These are phyloP conservation scores for Thermothelomyces thermophilus DNA, from an alignment of 2,329 filamentous ascomycete genomes.

Conservation along the genomic window DNA sequence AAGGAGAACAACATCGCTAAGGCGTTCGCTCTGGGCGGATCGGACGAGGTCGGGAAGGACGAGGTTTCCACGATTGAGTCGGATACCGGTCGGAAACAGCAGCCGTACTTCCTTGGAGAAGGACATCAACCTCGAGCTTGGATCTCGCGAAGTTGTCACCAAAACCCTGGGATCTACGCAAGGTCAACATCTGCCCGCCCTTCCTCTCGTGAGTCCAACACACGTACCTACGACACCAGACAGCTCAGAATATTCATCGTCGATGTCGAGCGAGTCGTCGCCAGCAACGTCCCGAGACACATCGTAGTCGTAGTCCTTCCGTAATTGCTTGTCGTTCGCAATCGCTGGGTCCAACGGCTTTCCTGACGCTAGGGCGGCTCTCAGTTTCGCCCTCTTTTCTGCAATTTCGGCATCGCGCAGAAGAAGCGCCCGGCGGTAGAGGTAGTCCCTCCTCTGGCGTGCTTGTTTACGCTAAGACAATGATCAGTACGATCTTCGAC, in stretches of 20 bases:
- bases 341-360: constrained; percentile 77
- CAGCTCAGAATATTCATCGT: constrained; percentile 85
- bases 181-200: neutral
- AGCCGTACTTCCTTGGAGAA: constrained; percentile 71
- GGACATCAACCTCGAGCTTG: constrained; percentile 73
- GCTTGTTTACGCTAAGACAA: constrained; percentile 58
- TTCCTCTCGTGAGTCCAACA: neutral
- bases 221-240: constrained; percentile 77
- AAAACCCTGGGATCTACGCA: constrained; percentile 59
- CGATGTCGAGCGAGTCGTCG: constrained; percentile 66
- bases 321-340: constrained; percentile 76
- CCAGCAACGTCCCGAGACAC: constrained; percentile 66
- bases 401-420: constrained; percentile 88
- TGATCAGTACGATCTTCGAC: constrained; percentile 8
- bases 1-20: constrained; percentile 79
- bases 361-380: constrained; percentile 79
- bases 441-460: constrained; percentile 75
- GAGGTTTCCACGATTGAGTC: constrained; percentile 80
- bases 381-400: constrained; percentile 82
- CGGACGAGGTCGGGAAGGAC: constrained; percentile 79
- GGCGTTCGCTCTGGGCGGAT: constrained; percentile 70
- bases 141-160: constrained; percentile 85
- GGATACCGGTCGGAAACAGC: constrained; percentile 25
- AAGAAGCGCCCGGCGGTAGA: constrained; percentile 82
- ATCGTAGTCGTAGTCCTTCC: constrained; percentile 90